Conservation (phyloP, 1,284 basidiomycete species). For the Ustilago shanxiensis region DNA sequence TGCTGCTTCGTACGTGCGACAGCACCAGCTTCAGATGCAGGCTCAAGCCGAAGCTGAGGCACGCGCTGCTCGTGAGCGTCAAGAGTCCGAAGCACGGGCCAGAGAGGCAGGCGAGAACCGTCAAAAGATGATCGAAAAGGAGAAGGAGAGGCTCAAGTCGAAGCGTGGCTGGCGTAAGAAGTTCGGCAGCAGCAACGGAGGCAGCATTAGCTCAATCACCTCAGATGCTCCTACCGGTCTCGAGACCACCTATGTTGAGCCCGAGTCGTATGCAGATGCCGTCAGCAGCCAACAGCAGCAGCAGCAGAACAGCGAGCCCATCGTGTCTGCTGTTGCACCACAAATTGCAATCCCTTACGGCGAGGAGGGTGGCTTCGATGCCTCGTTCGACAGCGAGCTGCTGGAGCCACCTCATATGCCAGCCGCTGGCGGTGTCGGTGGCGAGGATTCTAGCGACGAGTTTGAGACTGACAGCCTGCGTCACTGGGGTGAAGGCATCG, state of each 20-base stretch:
- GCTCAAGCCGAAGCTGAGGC: constrained; percentile 67
- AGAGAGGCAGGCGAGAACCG: constrained; percentile 65
- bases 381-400: constrained; percentile 79
- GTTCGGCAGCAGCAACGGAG: constrained; percentile 69
- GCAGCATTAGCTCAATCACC: constrained; percentile 52
- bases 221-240: constrained; percentile 53
- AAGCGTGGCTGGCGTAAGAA: constrained; percentile 68
- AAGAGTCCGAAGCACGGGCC: constrained; percentile 75
- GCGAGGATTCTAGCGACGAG: constrained; percentile 72
- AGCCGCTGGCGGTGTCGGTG: constrained; percentile 70
- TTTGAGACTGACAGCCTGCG: constrained; percentile 72
- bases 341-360: constrained; percentile 65
- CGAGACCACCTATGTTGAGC: constrained; percentile 55
- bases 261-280: constrained; percentile 27
- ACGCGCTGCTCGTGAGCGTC: constrained; percentile 72
- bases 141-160: constrained; percentile 70
- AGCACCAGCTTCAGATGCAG: constrained; percentile 81
- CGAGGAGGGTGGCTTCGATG: constrained; percentile 74
- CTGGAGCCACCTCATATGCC: constrained; percentile 78
- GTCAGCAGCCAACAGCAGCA: constrained; percentile 9
- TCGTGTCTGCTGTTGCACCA: constrained; percentile 37
- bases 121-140: constrained; percentile 72
- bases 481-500: constrained; percentile 75
- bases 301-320: constrained; percentile 17
- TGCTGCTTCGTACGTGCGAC: constrained; percentile 88